Percentiles rank a stretch among this genome's conserved stretches.
Evolutionary conservation across 1,284 basidiomycete genomes (phyloP).

Genomic region (Cryptococcus sp.): DNA sequence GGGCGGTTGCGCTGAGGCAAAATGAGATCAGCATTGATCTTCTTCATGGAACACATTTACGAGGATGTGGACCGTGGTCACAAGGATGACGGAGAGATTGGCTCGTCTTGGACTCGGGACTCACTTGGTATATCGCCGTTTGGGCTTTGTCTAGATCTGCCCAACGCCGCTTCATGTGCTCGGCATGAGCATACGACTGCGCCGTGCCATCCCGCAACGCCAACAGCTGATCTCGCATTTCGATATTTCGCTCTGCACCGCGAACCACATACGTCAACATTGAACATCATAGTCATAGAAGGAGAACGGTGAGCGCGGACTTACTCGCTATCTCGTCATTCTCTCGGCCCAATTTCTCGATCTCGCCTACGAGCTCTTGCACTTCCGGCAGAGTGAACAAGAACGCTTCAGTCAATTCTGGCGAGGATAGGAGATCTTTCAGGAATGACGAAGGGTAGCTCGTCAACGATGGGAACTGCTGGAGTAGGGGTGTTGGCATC

Average conservation of each 20-base stretch:
- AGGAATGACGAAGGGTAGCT: conserved; percentile 55
- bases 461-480: conserved; percentile 49
- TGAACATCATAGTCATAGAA: too few relatives aligned
- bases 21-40: not conserved
- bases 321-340: conserved; percentile 81
- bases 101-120: conserved; percentile 16
- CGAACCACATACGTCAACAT: not conserved
- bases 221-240: conserved; percentile 71
- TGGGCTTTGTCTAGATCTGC: conserved; percentile 82
- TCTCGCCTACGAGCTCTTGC: conserved; percentile 69
- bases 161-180: conserved; percentile 75
- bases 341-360: conserved; percentile 73
- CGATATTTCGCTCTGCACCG: conserved; percentile 67
- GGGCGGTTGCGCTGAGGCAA: conserved; percentile 70
- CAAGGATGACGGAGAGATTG: not conserved
- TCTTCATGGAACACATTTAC: not conserved
- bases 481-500: conserved; percentile 50
- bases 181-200: conserved; percentile 79
- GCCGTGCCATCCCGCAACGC: conserved; percentile 74
- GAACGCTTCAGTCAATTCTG: conserved; percentile 79
- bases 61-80: not conserved
- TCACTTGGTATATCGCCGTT: conserved; percentile 78
- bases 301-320: conserved; percentile 41
- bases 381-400: conserved; percentile 76
- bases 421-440: conserved; percentile 80